phyloP scores from a whole-genome alignment of 306 rosid species.

The Crataegus laevigata region DNA sequence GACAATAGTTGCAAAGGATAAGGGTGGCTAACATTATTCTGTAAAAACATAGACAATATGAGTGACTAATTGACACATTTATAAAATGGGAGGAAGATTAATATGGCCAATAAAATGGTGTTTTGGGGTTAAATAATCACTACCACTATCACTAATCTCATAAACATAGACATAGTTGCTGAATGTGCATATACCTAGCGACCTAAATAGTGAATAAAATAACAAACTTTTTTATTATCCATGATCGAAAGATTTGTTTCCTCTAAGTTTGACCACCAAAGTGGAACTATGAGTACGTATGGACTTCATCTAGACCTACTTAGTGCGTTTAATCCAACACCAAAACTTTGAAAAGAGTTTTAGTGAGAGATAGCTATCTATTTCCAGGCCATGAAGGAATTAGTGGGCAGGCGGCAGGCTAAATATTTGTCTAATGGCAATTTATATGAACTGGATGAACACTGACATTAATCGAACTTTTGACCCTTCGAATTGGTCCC shows the following conservation, averaged over 20 bases:
- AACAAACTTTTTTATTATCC: background rate
- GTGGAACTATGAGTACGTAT: background rate
- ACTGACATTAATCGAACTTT: background rate
- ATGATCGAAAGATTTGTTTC: background rate
- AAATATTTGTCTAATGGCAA: background rate
- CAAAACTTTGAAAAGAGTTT: background rate
- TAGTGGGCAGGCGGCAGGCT: background rate
- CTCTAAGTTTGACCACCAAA: background rate
- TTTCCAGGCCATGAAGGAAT: background rate
- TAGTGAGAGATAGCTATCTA: background rate
- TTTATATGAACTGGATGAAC: background rate
- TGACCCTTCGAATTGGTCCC: background rate
- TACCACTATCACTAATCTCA: background rate
- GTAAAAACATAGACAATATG: no score
- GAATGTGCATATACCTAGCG: background rate
- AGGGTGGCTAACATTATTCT: no score
- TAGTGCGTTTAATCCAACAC: constrained; percentile 20
- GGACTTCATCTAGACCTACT: constrained; percentile 2
- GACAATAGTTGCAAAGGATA: no score
- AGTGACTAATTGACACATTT: no score
- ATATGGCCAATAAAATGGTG: no score
- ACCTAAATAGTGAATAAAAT: background rate
- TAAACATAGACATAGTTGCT: background rate
- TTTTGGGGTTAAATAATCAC: background rate
- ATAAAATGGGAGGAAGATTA: no score